Conservation (phyloP, 116 monocot species). For the Cymodocea nodosa region DNA sequence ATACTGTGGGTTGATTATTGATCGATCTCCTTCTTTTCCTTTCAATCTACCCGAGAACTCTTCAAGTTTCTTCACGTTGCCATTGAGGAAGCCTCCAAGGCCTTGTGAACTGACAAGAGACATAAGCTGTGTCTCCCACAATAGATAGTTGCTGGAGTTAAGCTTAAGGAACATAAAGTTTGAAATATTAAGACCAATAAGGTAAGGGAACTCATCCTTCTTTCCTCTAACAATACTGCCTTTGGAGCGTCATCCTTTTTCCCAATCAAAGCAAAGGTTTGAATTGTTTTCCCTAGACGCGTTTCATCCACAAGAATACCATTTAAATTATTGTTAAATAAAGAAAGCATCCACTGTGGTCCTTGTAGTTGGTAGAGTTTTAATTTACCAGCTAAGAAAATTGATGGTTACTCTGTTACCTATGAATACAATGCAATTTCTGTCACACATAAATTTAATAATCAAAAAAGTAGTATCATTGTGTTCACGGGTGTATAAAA, state of each 20-base stretch:
- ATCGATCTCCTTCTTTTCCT: no score
- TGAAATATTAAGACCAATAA: no score
- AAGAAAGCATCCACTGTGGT: conserved; percentile 99
- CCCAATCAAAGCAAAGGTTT: conserved; percentile 87
- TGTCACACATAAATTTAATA: not conserved
- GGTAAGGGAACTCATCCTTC: no score
- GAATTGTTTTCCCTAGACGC: conserved; percentile 99
- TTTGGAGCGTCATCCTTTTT: conserved; percentile 94
- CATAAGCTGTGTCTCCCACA: no score
- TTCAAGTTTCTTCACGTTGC: no score
- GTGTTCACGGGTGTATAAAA: not conserved
- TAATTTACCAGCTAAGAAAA: conserved; percentile 84
- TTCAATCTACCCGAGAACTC: no score
- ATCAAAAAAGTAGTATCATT: not conserved
- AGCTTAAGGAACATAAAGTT: no score
- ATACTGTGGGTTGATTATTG: no score
- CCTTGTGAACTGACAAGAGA: no score
- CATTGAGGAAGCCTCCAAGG: no score
- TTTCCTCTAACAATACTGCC: no score
- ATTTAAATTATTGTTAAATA: conserved; percentile 98
- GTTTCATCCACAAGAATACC: conserved; percentile 99
- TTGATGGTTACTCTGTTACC: conserved; percentile 91
- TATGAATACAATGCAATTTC: conserved; percentile 6
- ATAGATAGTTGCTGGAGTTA: no score
- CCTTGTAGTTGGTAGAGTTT: conserved; percentile 95